Percentiles rank a stretch among this genome's conserved stretches.
phyloP scores from a whole-genome alignment of 257 asterid species.

The Ehretia macrophylla region DNA sequence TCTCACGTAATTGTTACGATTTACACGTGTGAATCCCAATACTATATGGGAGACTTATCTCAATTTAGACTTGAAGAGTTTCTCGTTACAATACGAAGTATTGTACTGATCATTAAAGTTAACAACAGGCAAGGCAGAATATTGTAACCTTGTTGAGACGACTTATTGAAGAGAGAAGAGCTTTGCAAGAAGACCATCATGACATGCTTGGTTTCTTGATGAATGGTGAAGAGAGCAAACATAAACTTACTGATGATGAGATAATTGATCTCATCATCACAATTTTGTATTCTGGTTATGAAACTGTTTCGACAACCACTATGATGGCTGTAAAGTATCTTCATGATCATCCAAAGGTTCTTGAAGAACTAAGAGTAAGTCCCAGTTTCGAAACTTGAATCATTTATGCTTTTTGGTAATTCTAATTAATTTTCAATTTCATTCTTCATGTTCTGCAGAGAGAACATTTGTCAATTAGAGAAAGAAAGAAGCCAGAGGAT shows the following conservation, averaged over 20 bases:
- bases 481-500: constrained; percentile 67
- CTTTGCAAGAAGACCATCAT: constrained; percentile 23
- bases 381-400: neutral
- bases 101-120: constrained; percentile 7
- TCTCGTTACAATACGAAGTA: too few species aligned
- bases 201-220: constrained; percentile 60
- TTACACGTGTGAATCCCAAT: too few species aligned
- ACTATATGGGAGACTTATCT: too few species aligned
- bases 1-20: too few species aligned
- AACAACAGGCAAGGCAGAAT: constrained; percentile 58
- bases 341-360: constrained; percentile 66
- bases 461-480: constrained; percentile 80
- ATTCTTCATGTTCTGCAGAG: constrained; percentile 15
- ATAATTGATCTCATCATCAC: constrained; percentile 74
- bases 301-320: constrained; percentile 75
- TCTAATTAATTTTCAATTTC: neutral
- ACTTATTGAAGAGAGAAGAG: constrained; percentile 54
- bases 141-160: constrained; percentile 41
- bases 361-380: constrained; percentile 65
- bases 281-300: constrained; percentile 79
- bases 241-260: constrained; percentile 55
- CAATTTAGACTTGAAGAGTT: too few species aligned
- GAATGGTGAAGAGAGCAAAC: constrained; percentile 25
- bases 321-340: constrained; percentile 93
- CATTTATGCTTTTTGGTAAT: neutral